Conservation (phyloP, 2,329 filamentous ascomycete genomes). For the Calonectria leucothoes region DNA sequence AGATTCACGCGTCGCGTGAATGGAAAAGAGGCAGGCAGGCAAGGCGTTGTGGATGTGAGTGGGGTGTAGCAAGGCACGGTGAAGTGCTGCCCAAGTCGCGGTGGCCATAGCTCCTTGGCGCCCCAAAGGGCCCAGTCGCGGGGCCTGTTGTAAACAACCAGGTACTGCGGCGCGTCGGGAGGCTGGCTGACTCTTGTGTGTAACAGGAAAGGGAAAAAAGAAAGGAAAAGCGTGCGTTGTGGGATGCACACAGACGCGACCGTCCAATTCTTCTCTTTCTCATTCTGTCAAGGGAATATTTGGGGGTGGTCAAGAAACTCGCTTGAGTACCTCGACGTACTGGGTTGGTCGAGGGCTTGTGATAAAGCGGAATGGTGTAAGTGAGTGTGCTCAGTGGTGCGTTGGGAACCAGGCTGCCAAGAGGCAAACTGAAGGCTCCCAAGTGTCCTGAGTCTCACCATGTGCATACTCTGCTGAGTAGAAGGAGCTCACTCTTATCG, state of each 20-base stretch:
- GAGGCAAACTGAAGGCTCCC: not conserved
- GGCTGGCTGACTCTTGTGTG: not conserved
- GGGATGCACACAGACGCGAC: not conserved
- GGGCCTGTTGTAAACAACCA: slow-evolving; percentile 29
- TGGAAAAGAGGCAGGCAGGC: not conserved
- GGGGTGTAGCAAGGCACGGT: slow-evolving; percentile 24
- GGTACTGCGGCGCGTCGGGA: slow-evolving; percentile 27
- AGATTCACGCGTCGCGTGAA: slow-evolving; percentile 14
- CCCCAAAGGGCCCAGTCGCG: slow-evolving; percentile 7
- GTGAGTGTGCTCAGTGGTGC: not conserved
- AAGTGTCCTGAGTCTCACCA: not conserved
- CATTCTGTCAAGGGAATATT: not conserved
- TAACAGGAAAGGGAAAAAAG: not conserved
- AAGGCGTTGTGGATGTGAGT: not conserved
- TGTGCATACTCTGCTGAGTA: not conserved
- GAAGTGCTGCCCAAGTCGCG: slow-evolving; percentile 14
- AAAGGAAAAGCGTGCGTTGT: not conserved
- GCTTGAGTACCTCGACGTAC: not conserved
- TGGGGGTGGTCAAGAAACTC: not conserved
- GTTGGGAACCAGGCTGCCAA: not conserved
- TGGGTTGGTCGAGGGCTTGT: not conserved
- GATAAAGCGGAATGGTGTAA: not conserved
- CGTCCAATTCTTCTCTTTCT: not conserved
- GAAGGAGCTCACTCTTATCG: not conserved
- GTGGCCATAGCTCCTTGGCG: slow-evolving; percentile 36